Evolutionary conservation across 495 filamentous ascomycete genomes (phyloP), one percentile per base, ranked within the genome.

Genomic region (Hyaloscypha bicolor): DNA sequence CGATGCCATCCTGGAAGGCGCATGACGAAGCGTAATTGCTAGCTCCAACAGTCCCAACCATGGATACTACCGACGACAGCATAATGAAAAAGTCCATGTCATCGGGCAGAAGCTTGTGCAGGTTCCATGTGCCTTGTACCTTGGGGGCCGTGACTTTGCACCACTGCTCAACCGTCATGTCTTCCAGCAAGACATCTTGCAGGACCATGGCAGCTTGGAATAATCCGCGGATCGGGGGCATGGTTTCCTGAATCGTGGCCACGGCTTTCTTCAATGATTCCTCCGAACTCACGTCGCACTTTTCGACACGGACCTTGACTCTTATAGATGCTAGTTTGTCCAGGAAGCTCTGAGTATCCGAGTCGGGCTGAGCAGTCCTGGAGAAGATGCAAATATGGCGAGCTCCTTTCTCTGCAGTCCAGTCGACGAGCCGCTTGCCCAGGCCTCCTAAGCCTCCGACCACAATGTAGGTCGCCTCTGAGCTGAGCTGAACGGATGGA

Each of bases 21-120:
- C 87, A 88, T 30, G 84, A 85, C 1, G 87, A 85, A 21, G 84
- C 83, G 71, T 91, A 91, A 11, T 86, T 86, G 4, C 83, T 80
- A 72, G 91, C 88, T 0, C 83, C 83, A 55, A 79, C 74, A 73
- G 80, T 84, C 1, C 88, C 88, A 32, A 88, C 77, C 12, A 85
- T 76, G 45, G 83, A 84, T 19, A 84, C 77, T 9, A 87, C 76
- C 6, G 88, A 91, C 3, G 86, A 88, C 48, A 89, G 82, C 42
- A 82, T 79, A 25, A 90, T 77, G 74, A 90, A 90, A 78, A 82
- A 80, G 30, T 89, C 76, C 74, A 57, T n/a, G 16, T 39, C 51
- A 8, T 64, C 56, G 16, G 51, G 25, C 22, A 85, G 72, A 4
- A 60, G 60, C 12, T 75, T 51, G 62, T 85, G 82, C 5, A 86